phyloP scores from a whole-genome alignment of 2,329 filamentous ascomycete genomes.

The Ascochyta fabae region DNA sequence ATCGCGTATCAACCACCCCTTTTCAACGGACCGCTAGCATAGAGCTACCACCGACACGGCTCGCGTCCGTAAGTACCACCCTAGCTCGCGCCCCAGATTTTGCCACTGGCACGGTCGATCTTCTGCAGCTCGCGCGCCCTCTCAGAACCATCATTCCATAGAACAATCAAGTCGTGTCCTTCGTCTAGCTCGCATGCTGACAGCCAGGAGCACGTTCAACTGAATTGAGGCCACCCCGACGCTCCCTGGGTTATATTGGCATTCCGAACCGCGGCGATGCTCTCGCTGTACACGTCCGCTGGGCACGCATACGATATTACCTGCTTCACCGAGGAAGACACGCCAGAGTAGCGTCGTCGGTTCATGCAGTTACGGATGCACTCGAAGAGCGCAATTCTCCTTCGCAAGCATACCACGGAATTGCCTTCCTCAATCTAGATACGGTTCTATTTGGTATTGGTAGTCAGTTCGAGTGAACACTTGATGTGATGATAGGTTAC shows the following conservation, averaged over 20 bases:
- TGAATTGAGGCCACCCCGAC: conserved; percentile 7
- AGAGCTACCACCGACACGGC: conserved; percentile 16
- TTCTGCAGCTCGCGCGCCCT: neutral
- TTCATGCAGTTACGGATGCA: neutral
- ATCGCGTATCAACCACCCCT: no score
- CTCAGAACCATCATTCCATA: neutral
- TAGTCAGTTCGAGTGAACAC: neutral
- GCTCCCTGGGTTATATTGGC: conserved; percentile 23
- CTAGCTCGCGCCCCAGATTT: neutral
- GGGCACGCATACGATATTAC: conserved; percentile 17
- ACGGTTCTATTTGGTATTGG: neutral
- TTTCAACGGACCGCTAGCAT: no score
- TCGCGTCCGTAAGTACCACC: conserved; percentile 24
- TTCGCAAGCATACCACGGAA: neutral
- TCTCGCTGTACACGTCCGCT: conserved; percentile 27
- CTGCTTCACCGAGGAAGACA: neutral
- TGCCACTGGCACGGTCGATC: neutral
- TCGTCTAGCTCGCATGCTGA: neutral
- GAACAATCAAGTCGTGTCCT: no score
- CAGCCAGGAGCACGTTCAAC: conserved; percentile 11
- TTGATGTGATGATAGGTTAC: neutral
- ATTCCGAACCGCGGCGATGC: conserved; percentile 25
- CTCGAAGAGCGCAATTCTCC: neutral
- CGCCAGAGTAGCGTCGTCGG: neutral
- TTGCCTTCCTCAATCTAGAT: neutral